Percentiles rank a stretch among this genome's conserved stretches.
These are phyloP conservation scores for Lasiosphaeriaceae sp. DNA, from an alignment of 495 filamentous ascomycete genomes.

Conservation along the genomic window DNA sequence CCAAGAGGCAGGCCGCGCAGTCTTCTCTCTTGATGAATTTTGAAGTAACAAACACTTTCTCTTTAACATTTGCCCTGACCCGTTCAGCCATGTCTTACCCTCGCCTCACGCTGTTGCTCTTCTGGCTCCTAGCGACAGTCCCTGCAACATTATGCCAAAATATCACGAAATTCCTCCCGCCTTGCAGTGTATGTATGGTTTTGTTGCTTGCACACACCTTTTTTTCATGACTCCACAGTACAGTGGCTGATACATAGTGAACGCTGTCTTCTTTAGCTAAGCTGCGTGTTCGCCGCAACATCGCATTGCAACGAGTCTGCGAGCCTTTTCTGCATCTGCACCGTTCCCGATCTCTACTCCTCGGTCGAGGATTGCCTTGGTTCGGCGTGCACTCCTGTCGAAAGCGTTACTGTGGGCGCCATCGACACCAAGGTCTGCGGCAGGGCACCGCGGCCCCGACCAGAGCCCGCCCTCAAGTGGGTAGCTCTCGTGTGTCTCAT, in stretches of 20 bases:
- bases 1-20: no score
- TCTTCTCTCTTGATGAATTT: no score
- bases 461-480: not conserved
- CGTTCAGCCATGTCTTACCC: no score
- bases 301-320: not conserved
- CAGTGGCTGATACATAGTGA: not conserved
- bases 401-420: not conserved
- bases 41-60: no score
- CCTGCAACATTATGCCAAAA: no score
- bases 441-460: not conserved
- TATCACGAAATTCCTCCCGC: not conserved
- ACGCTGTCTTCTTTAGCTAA: not conserved
- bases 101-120: no score
- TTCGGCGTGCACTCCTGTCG: not conserved
- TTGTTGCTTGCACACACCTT: not conserved
- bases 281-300: not conserved
- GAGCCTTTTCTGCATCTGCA: not conserved
- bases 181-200: not conserved
- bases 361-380: not conserved
- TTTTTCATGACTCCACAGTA: no score
- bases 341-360: not conserved
- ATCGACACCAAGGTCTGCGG: not conserved
- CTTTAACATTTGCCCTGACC: no score
- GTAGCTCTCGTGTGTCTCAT: not conserved
- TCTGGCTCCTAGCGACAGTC: no score